Evolutionary conservation across 768 basidiomycete species (phyloP).

Genomic region (Mrakia hoshinonis): DNA sequence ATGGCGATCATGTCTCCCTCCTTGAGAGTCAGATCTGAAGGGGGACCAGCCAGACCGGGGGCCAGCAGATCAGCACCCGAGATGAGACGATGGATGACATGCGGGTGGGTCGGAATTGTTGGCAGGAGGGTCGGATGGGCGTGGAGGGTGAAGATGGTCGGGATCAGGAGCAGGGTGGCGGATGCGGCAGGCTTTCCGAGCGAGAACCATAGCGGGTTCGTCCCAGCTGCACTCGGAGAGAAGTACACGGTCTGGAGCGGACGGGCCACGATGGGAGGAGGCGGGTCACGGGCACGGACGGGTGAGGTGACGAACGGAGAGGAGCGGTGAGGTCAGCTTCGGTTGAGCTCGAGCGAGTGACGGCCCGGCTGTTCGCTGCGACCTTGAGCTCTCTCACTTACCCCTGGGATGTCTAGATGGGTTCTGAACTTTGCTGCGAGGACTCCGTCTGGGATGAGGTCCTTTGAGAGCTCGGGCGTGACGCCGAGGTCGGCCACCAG

Average conservation of each 20-base stretch:
- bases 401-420: constrained; percentile 21
- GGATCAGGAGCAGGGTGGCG: constrained; percentile 8
- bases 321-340: neutral
- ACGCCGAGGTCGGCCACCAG: constrained; percentile 4
- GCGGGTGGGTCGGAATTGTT: constrained; percentile 58
- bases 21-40: constrained; percentile 24
- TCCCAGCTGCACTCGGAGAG: constrained; percentile 9
- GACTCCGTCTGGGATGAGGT: constrained; percentile 24
- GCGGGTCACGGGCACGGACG: neutral
- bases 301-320: neutral
- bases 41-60: constrained; percentile 50
- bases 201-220: constrained; percentile 27
- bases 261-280: neutral
- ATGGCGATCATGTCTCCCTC: constrained; percentile 56
- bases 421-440: constrained; percentile 22
- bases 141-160: constrained; percentile 65
- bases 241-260: constrained; percentile 14
- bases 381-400: neutral
- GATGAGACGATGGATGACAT: constrained; percentile 61
- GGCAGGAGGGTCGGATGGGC: constrained; percentile 62
- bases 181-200: constrained; percentile 12
- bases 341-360: neutral
- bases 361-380: neutral
- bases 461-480: constrained; percentile 15
- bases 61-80: constrained; percentile 85